Evolutionary conservation across 345 rosid species (phyloP).

Genomic region (Dipteronia sinensis): DNA sequence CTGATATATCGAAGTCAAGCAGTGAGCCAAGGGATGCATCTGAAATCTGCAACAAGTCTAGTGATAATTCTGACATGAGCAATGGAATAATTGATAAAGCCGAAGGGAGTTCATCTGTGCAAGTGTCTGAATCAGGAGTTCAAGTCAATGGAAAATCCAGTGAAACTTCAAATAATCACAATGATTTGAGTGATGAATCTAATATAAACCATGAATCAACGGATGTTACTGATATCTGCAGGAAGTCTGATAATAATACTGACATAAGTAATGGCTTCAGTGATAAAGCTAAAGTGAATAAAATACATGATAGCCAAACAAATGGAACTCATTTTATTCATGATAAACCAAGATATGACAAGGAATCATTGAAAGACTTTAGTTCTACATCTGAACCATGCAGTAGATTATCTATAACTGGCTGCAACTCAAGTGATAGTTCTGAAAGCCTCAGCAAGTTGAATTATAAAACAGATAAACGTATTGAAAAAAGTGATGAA

Average conservation of each 20-base stretch:
- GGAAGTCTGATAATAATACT: conserved; percentile 36
- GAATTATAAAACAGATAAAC: conserved; percentile 35
- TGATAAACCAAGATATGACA: conserved; percentile 36
- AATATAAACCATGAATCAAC: conserved; percentile 25
- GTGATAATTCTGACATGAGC: conserved; percentile 12
- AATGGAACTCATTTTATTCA: conserved; percentile 40
- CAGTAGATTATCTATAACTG: conserved; percentile 39
- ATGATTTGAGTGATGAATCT: conserved; percentile 33
- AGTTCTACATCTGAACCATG: conserved; percentile 39
- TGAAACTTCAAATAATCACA: conserved; percentile 25
- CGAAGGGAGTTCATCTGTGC: conserved; percentile 29
- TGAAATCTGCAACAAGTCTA: conserved; percentile 17
- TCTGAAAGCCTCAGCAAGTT: conserved; percentile 46
- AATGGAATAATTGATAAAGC: conserved; percentile 26
- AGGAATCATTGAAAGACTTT: conserved; percentile 36
- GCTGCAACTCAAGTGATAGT: conserved; percentile 41
- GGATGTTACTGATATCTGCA: conserved; percentile 39
- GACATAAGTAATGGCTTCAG: conserved; percentile 34
- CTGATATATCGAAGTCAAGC: conserved; percentile 26
- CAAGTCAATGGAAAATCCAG: conserved; percentile 41
- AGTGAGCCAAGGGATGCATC: conserved; percentile 25
- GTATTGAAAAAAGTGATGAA: conserved; percentile 44
- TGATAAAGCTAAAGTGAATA: conserved; percentile 38
- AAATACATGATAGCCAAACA: conserved; percentile 35
- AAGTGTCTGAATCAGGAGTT: conserved; percentile 41